A percentile compares a stretch with the other conserved stretches of the same genome.
phyloP scores from a whole-genome alignment of 768 basidiomycete genomes.

The Tylopilus subfusipes region DNA sequence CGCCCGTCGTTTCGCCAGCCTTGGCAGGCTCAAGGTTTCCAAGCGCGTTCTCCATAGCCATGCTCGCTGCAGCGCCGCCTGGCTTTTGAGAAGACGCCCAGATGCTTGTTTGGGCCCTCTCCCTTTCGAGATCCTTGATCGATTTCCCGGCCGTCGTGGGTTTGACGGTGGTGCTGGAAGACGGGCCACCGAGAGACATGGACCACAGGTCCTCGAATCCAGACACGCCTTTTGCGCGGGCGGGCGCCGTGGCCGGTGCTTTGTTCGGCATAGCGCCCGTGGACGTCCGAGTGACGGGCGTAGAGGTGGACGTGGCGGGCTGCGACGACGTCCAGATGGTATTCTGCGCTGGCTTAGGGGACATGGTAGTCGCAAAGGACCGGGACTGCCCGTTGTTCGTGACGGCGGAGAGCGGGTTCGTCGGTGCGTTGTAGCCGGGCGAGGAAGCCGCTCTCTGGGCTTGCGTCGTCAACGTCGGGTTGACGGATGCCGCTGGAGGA shows the following conservation, averaged over 20 bases:
- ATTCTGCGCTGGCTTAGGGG: conserved; percentile 18
- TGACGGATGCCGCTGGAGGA: conserved; percentile 8
- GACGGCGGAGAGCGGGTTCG: conserved; percentile 27
- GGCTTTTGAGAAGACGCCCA: conserved; percentile 52
- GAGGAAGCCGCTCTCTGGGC: conserved; percentile 18
- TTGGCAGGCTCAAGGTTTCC: conserved; percentile 34
- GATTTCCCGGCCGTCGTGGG: conserved; percentile 55
- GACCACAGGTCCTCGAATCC: conserved; percentile 91
- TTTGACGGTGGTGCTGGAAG: conserved; percentile 32
- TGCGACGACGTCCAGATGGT: conserved; percentile 23
- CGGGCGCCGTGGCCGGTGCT: conserved; percentile 13
- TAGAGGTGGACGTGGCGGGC: conserved; percentile 5
- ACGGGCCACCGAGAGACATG: conserved; percentile 60
- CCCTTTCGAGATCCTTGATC: conserved; percentile 86
- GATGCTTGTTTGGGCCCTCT: conserved; percentile 76
- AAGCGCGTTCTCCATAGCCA: conserved; percentile 24
- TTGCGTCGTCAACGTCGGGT: conserved; percentile 8
- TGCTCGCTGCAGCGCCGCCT: conserved; percentile 8
- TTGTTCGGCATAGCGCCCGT: conserved; percentile 15
- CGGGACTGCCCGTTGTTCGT: conserved; percentile 24
- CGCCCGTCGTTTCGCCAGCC: conserved; percentile 19
- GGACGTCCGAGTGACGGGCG: conserved; percentile 12
- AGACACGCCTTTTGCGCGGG: conserved; percentile 39
- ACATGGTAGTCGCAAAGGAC: conserved; percentile 18
- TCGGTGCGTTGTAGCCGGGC: conserved; percentile 23